Base-by-base conservation (phyloP, 2,329 filamentous ascomycete species). In the Nannizziopsis arthrosporioides region DNA sequence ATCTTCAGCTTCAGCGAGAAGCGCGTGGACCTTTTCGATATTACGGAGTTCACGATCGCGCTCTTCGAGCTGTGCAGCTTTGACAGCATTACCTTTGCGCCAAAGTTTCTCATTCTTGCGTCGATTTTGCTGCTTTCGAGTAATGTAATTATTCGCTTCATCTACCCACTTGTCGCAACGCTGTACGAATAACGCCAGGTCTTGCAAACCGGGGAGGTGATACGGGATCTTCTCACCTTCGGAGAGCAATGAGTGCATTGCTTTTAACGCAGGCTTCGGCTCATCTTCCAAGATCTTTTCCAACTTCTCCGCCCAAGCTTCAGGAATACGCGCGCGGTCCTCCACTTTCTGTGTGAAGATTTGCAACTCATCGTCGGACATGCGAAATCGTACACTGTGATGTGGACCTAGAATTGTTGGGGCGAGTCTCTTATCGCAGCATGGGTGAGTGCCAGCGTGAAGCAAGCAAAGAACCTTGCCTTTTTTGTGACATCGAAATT, bases 141-240 rank as follows among this genome's bases (percentile, higher is more conserved):
- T 89, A 60, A 89, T 94, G 71, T 93, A 98, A 62, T 85, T 89
- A 60, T 86, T 92, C 55, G 92, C 92, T 69, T 96, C 90, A 60
- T 96, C 92, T 54, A 95, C 87, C 85, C 93, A 95, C 63, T 94
- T 88, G 66, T 94, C 93, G 72, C 92, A 96, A 60, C 86, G 83
- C 58, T 94, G 88, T 64, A 98, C 92, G 69, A 94, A 98, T 56
- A 82, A 78, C 67, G 81, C 84, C 57, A 98, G 75, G 57, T 85
- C 78, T 58, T 84, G 77, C 54, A 98, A 76, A 53, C 87, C 89
- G 55, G 82, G 80, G 53, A 98, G 76, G 50, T 87, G 83, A 73
- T 85, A 93, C 50, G 90, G 88, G 60, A 98, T 95, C 66, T 87
- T 89, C 70, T 98, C 92, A 65, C 92, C 92, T 73, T 98, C 92